These are phyloP conservation scores for Solanum virginianum DNA, from an alignment of 257 asterid species.

Conservation along the genomic window DNA sequence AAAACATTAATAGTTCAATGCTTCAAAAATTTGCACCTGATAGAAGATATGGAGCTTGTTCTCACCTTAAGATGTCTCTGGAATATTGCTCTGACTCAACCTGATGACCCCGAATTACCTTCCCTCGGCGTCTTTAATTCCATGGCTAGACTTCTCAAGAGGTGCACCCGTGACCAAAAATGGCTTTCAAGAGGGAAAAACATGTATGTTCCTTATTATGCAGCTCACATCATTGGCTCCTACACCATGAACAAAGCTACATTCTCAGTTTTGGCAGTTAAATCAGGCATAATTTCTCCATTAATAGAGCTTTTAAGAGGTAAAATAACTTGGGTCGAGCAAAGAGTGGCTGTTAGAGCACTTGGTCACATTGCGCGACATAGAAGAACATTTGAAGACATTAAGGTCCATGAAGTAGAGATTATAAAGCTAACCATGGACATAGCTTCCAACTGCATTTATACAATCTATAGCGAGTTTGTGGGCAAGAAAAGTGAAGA, in stretches of 20 bases:
- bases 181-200: conserved; percentile 11
- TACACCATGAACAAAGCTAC: conserved; percentile 14
- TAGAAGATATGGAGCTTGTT: conserved; percentile 2
- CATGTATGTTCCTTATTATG: conserved; percentile 12
- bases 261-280: conserved; percentile 11
- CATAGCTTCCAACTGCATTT: conserved; percentile 8
- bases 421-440: conserved; percentile 4
- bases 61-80: conserved; percentile 7
- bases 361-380: conserved; percentile 23
- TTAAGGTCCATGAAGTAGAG: not conserved
- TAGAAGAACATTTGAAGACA: not conserved
- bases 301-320: conserved; percentile 16
- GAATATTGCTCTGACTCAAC: conserved; percentile 14
- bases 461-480: not conserved
- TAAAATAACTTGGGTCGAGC: conserved; percentile 20
- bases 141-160: conserved; percentile 15
- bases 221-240: conserved; percentile 26
- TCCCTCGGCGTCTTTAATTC: conserved; percentile 4
- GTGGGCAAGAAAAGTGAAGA: not conserved
- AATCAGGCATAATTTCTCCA: conserved; percentile 8
- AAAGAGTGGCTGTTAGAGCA: conserved; percentile 24
- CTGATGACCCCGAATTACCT: conserved; percentile 17
- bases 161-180: not conserved
- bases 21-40: conserved; percentile 10
- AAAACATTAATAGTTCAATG: conserved; percentile 1